Percentiles rank a stretch among this genome's conserved stretches.
Evolutionary conservation across 495 filamentous ascomycete species (phyloP).

Genomic region (Penicillium roqueforti): DNA sequence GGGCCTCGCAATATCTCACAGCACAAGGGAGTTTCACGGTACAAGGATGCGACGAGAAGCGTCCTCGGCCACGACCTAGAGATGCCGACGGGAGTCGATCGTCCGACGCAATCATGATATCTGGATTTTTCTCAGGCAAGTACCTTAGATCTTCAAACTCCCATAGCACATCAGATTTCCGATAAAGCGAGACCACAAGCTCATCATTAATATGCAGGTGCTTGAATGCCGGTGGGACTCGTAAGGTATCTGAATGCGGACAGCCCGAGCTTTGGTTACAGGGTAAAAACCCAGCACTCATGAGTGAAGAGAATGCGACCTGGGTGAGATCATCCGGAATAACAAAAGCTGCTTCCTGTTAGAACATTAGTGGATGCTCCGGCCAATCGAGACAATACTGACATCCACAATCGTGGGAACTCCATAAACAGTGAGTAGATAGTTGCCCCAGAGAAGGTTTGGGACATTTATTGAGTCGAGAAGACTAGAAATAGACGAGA

Average conservation of each 20-base stretch:
- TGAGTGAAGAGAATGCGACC: constrained; percentile 11
- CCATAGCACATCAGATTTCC: constrained; percentile 24
- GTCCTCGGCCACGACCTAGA: too few species aligned
- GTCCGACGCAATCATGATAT: too few species aligned
- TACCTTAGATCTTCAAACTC: constrained; percentile 10
- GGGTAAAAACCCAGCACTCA: constrained; percentile 16
- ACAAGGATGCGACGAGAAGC: too few species aligned
- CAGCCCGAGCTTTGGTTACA: constrained; percentile 14
- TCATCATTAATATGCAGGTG: constrained; percentile 26
- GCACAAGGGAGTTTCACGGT: too few species aligned
- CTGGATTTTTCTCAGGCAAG: not conserved
- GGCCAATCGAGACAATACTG: not conserved
- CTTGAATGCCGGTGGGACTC: constrained; percentile 2
- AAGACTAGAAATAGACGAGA: not conserved
- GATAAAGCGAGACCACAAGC: constrained; percentile 18
- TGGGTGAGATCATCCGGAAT: constrained; percentile 19
- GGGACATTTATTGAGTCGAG: constrained; percentile 8
- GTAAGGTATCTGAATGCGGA: constrained; percentile 3
- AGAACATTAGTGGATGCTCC: constrained; percentile 4
- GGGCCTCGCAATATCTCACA: too few species aligned
- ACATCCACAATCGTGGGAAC: constrained; percentile 26
- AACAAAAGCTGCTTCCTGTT: constrained; percentile 19
- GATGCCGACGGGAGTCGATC: too few species aligned
- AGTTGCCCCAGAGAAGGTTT: constrained; percentile 28
- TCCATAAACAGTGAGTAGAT: constrained; percentile 24